These are phyloP conservation scores for Phytopythium cucurbitacearum DNA, from an alignment of 352 stramenopile species.

Conservation along the genomic window DNA sequence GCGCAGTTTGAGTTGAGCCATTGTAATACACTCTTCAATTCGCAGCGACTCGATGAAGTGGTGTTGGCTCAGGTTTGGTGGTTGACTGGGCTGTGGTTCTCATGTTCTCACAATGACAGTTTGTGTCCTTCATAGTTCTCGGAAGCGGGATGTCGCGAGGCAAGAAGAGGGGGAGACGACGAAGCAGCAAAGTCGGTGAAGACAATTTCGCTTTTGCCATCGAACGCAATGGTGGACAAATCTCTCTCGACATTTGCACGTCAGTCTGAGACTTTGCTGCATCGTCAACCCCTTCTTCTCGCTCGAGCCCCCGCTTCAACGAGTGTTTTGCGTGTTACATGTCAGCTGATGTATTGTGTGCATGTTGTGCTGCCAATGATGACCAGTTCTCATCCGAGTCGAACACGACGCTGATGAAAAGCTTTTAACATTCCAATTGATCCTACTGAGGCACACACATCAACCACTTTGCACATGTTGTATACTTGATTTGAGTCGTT, in stretches of 20 bases:
- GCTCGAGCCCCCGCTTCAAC: background rate
- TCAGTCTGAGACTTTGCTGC: constrained; percentile 72
- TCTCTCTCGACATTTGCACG: constrained; percentile 81
- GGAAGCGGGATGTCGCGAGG: constrained; percentile 10
- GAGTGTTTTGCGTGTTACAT: constrained; percentile 20
- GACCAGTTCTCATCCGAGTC: constrained; percentile 67
- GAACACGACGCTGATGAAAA: constrained; percentile 58
- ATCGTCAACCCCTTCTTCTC: background rate
- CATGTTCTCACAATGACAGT: background rate
- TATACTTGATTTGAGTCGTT: too few species aligned
- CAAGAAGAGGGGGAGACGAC: constrained; percentile 1
- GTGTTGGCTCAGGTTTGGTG: background rate
- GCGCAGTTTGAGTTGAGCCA: constrained; percentile 50
- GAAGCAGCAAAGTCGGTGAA: constrained; percentile 30
- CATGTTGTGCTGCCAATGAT: constrained; percentile 43
- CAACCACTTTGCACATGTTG: constrained; percentile 3
- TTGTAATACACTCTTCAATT: constrained; percentile 81
- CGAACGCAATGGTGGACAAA: constrained; percentile 57
- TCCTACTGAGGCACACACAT: constrained; percentile 69
- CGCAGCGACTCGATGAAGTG: constrained; percentile 10
- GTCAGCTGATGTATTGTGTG: constrained; percentile 5
- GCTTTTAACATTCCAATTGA: constrained; percentile 83
- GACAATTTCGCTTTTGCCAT: constrained; percentile 44
- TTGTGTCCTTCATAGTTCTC: constrained; percentile 7
- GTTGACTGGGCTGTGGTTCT: constrained; percentile 9